These are phyloP conservation scores for Entomortierella beljakovae DNA, from an alignment of 192 early-diverging fungal species.

Conservation along the genomic window DNA sequence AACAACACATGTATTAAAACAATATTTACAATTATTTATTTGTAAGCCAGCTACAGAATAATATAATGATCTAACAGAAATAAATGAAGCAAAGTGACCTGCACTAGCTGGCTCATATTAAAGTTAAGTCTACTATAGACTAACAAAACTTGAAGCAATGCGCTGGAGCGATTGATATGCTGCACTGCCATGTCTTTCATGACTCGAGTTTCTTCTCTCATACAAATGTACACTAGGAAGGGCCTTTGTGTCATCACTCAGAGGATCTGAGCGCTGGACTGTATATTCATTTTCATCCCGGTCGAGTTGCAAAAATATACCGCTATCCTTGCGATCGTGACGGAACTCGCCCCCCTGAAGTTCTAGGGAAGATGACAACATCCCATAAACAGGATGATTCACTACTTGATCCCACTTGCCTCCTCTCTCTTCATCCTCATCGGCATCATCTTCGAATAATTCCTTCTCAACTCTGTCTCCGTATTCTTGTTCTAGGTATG, in stretches of 20 bases:
- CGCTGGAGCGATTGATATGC: slow-evolving; percentile 5
- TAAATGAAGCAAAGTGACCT: no score
- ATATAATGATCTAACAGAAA: no score
- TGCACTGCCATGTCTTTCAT: background rate
- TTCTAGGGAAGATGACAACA: background rate
- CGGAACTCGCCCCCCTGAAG: background rate
- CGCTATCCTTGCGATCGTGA: slow-evolving; percentile 44
- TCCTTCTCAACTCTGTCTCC: background rate
- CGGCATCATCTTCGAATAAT: background rate
- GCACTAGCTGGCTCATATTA: no score
- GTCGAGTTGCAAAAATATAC: slow-evolving; percentile 31
- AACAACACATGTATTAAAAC: no score
- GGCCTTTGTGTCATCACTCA: background rate
- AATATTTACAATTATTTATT: background rate
- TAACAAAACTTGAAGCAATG: slow-evolving; percentile 5
- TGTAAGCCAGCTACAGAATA: no score
- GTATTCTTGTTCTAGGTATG: slow-evolving; percentile 1
- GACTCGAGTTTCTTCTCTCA: no score
- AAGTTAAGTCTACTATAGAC: background rate
- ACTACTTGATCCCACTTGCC: background rate
- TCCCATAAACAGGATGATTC: slow-evolving; percentile 20
- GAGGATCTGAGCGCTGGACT: background rate
- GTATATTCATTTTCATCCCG: background rate
- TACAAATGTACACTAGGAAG: background rate
- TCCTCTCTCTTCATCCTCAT: background rate